phyloP scores from a whole-genome alignment of 345 rosid species.

The Conringia planisiliqua region DNA sequence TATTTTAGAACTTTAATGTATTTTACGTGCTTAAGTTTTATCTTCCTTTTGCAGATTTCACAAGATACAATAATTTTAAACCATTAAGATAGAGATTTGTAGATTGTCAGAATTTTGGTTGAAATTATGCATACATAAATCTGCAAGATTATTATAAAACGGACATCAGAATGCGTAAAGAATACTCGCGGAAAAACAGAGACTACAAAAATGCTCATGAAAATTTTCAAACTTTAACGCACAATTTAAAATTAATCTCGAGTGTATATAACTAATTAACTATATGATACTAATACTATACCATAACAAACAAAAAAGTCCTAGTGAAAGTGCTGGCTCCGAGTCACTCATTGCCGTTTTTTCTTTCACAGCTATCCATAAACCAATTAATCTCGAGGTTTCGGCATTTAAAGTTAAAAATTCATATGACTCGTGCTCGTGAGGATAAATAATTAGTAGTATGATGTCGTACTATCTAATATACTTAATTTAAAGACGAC shows the following conservation, averaged over 20 bases:
- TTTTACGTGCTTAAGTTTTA: too few species aligned
- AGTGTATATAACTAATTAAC: background rate
- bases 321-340: constrained; percentile 14
- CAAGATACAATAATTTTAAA: too few species aligned
- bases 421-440: constrained; percentile 2
- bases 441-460: background rate
- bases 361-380: background rate
- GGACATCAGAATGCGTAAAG: too few species aligned
- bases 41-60: too few species aligned
- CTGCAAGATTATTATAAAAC: too few species aligned
- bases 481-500: background rate
- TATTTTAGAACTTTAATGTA: too few species aligned
- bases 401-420: background rate
- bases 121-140: too few species aligned
- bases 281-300: background rate
- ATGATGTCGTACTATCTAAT: background rate
- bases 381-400: background rate
- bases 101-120: too few species aligned
- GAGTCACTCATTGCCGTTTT: background rate
- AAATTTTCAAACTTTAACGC: too few species aligned
- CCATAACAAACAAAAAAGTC: background rate
- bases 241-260: background rate
- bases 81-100: too few species aligned
- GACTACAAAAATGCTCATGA: too few species aligned
- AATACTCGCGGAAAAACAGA: too few species aligned